Percentiles rank a stretch among this genome's conserved stretches.
These are phyloP conservation scores for Agaricus bisporus DNA, from an alignment of 768 basidiomycete species.

Conservation along the genomic window DNA sequence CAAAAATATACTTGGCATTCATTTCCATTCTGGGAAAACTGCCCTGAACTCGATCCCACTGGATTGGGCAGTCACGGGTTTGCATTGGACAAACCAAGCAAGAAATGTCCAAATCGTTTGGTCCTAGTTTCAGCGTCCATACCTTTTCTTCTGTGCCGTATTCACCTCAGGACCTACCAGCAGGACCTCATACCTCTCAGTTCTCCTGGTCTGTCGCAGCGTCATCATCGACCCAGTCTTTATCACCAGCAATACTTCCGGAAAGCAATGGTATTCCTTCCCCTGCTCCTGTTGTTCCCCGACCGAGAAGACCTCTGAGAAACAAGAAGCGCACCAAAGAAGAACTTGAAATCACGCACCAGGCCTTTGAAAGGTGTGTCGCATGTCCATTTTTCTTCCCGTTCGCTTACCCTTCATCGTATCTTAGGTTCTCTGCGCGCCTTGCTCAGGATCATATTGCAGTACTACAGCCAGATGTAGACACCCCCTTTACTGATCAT, in stretches of 20 bases:
- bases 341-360: constrained; percentile 41
- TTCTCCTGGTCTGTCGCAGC: constrained; percentile 10
- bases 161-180: constrained; percentile 13
- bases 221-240: constrained; percentile 2
- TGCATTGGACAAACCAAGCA: constrained; percentile 28
- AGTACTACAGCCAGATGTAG: constrained; percentile 58
- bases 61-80: constrained; percentile 27
- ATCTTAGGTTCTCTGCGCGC: constrained; percentile 44
- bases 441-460: constrained; percentile 59
- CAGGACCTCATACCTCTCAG: constrained; percentile 8
- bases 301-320: constrained; percentile 19
- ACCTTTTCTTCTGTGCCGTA: constrained; percentile 18
- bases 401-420: neutral
- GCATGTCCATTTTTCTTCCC: neutral
- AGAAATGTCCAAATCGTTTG: constrained; percentile 36
- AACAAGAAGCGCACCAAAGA: constrained; percentile 38
- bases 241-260: neutral
- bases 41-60: constrained; percentile 29
- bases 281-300: constrained; percentile 5
- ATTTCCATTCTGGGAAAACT: constrained; percentile 16
- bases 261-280: neutral
- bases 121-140: constrained; percentile 18
- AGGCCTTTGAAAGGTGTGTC: constrained; percentile 41
- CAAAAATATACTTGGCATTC: neutral
- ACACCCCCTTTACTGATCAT: constrained; percentile 59